Conservation (phyloP, 805 yeast species). For the Pichia paraexigua region DNA sequence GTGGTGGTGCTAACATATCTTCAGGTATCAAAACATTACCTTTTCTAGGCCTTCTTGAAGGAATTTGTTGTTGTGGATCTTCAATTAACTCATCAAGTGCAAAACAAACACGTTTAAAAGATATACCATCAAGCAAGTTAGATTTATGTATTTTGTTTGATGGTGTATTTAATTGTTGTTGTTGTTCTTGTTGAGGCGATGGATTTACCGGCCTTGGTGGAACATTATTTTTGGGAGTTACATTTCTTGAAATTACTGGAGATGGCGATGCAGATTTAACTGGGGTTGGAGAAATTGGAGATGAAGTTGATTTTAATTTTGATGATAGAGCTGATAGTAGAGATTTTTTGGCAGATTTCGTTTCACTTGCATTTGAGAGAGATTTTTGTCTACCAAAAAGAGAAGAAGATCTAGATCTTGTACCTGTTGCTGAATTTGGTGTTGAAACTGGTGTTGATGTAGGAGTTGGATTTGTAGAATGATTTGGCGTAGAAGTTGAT, state of each 20-base stretch:
- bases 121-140: conserved; percentile 21
- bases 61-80: conserved; percentile 58
- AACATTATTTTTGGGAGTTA: neutral
- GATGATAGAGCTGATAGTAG: conserved; percentile 30
- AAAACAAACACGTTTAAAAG: conserved; percentile 41
- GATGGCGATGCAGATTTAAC: neutral
- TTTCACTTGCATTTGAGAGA: conserved; percentile 6
- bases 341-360: conserved; percentile 18
- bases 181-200: neutral
- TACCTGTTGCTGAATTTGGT: neutral
- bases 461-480: neutral
- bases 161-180: neutral
- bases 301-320: conserved; percentile 18
- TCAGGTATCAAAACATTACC: conserved; percentile 58
- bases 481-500: neutral
- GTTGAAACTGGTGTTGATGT: neutral
- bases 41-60: conserved; percentile 44
- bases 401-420: conserved; percentile 4
- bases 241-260: neutral
- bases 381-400: conserved; percentile 10
- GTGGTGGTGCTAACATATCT: conserved; percentile 55
- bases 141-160: neutral
- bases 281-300: neutral
- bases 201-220: neutral
- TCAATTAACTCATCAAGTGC: conserved; percentile 40